Evolutionary conservation across 2,329 filamentous ascomycete species (phyloP).

Genomic region (Talaromyces pinophilus): DNA sequence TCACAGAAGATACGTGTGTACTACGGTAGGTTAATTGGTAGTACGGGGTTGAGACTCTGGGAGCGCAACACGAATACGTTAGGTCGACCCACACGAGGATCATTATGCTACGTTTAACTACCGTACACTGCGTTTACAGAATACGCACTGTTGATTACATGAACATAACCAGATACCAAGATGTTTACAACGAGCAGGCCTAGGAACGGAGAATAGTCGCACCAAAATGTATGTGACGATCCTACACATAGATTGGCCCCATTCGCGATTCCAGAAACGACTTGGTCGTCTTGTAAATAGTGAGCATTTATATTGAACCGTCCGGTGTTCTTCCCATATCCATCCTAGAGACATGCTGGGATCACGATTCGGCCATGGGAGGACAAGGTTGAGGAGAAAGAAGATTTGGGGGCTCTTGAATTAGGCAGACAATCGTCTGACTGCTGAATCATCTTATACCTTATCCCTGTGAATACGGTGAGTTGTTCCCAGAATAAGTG

Average conservation of each 20-base stretch:
- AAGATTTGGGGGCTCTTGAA: neutral
- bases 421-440: conserved; percentile 1
- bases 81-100: neutral
- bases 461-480: neutral
- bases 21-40: too few species aligned
- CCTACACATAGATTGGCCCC: neutral
- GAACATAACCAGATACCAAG: neutral
- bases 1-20: too few species aligned
- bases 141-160: neutral
- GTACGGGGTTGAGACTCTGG: too few species aligned
- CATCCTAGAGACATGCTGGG: neutral
- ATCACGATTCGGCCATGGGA: neutral
- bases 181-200: neutral
- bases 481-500: conserved; percentile 1
- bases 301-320: neutral
- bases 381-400: neutral
- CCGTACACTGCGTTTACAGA: neutral
- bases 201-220: neutral
- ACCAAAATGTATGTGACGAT: neutral
- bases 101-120: neutral
- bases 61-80: neutral
- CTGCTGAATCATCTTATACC: neutral
- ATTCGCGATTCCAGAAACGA: neutral
- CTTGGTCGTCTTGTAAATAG: neutral
- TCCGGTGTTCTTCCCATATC: neutral